Base-by-base conservation (phyloP, 768 basidiomycete genomes). In the Xerocomellus amylosporus region DNA sequence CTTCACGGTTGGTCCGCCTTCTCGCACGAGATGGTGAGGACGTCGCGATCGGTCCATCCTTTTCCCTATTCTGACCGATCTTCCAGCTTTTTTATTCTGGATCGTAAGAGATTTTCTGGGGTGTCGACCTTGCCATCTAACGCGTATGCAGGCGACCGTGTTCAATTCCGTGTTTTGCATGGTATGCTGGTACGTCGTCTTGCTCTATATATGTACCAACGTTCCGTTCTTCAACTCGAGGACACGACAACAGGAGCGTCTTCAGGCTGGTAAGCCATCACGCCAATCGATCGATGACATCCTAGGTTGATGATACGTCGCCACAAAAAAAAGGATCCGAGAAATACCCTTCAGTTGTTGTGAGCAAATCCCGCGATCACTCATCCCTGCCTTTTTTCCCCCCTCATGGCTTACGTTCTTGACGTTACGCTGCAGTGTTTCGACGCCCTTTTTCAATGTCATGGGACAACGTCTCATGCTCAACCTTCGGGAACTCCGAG, bases 21-120 rank as follows among this genome's bases (percentile, higher is more conserved):
- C 67, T 68, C 13, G 20, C 49, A n/a, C 58, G 66, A 51, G 67
- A 68, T 19, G 66, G 67, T 68, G 46, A 55, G 63, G 6, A 28
- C 13, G 33, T 64, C 9, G 0, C 12, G 5, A 34, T 34, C 5
- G 8, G 9, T 39, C 14, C 31, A 34, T 34, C 14, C 14, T 15
- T 34, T 6, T 34, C 14, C 15, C 20, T 39, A 7, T 48, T 46
- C 55, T 61, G 26, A 58, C 19, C 15, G 4, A 17, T 38, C 8
- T 19, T 34, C 2, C 37, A 65, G 64, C 64, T 2, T 3, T 57
- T 5, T 14, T 57, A 19, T 65, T 65, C 42, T 65, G 66, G 31
- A 15, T 43, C 5, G 60, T 63, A 31, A 56, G 54, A 6, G 14
- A 7, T 15, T 14, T 1, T 34, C 5, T 34, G 33, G 13, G 14